These are phyloP conservation scores for Trichomonascaceae sp. DNA, from an alignment of 1,139 yeast species.

Conservation along the genomic window DNA sequence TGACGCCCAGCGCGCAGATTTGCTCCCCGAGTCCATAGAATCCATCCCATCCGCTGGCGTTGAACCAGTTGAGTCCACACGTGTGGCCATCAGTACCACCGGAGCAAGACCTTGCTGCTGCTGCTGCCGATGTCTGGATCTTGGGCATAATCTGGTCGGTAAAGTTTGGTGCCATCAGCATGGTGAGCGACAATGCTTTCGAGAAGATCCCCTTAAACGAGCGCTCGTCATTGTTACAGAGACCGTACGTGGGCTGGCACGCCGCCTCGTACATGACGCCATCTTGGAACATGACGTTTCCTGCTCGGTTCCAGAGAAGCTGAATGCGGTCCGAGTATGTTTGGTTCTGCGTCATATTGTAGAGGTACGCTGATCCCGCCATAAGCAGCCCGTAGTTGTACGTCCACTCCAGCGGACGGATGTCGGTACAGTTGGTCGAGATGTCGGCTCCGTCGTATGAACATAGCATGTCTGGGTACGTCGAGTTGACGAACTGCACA, in stretches of 20 bases:
- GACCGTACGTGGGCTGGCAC: slow-evolving; percentile 39
- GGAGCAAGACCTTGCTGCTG: slow-evolving; percentile 57
- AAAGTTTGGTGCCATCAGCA: slow-evolving; percentile 41
- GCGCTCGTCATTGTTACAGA: slow-evolving; percentile 64
- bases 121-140: slow-evolving; percentile 41
- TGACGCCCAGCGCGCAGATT: slow-evolving; percentile 60
- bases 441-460: slow-evolving; percentile 67
- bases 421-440: slow-evolving; percentile 40
- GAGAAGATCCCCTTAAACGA: slow-evolving; percentile 65
- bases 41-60: slow-evolving; percentile 45
- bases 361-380: slow-evolving; percentile 61
- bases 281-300: slow-evolving; percentile 35
- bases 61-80: slow-evolving; percentile 59
- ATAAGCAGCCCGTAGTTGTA: slow-evolving; percentile 68
- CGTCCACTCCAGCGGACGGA: slow-evolving; percentile 52
- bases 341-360: slow-evolving; percentile 45
- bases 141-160: slow-evolving; percentile 31
- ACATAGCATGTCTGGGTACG: slow-evolving; percentile 15
- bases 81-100: slow-evolving; percentile 71
- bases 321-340: slow-evolving; percentile 45
- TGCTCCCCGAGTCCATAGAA: slow-evolving; percentile 68
- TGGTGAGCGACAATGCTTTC: slow-evolving; percentile 49
- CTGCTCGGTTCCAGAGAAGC: slow-evolving; percentile 39
- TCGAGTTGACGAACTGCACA: slow-evolving; percentile 32
- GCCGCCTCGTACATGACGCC: slow-evolving; percentile 53